Percentiles rank a stretch among this genome's conserved stretches.
Conservation (phyloP, 2,329 filamentous ascomycete genomes). For the Stenocarpella maydis region DNA sequence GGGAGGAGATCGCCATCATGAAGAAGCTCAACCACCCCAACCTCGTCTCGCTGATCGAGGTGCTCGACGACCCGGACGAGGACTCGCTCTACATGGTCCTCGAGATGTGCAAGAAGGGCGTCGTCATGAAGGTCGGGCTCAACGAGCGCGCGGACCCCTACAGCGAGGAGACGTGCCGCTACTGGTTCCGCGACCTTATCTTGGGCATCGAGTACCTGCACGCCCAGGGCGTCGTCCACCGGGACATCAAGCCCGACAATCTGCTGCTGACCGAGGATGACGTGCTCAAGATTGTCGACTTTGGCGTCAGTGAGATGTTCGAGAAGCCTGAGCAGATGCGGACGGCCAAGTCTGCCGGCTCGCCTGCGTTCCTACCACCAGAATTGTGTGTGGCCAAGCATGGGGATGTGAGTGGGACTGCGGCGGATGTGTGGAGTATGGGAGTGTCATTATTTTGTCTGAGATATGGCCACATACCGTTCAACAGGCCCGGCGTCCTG, state of each 20-base stretch:
- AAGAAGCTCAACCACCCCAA: conserved; percentile 97
- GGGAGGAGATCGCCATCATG: conserved; percentile 98
- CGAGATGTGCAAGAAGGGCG: conserved; percentile 98
- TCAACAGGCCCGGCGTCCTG: conserved; percentile 79
- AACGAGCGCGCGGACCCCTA: conserved; percentile 85
- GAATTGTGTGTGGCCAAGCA: conserved; percentile 90
- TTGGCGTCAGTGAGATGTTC: conserved; percentile 99
- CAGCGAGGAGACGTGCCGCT: conserved; percentile 80
- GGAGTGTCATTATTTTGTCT: conserved; percentile 94
- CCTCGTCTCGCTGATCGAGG: conserved; percentile 91
- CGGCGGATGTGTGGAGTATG: conserved; percentile 98
- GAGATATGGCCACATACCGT: conserved; percentile 87
- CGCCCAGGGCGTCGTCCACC: conserved; percentile 91
- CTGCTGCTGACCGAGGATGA: conserved; percentile 89
- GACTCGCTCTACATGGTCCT: conserved; percentile 98
- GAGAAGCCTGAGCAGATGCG: conserved; percentile 85
- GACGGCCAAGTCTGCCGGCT: conserved; percentile 91
- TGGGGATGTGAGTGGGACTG: conserved; percentile 85
- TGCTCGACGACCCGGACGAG: conserved; percentile 92
- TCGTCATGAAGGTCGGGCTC: conserved; percentile 95
- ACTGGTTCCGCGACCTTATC: conserved; percentile 95
- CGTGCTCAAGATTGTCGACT: conserved; percentile 96
- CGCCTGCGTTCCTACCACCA: conserved; percentile 91
- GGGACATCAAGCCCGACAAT: conserved; percentile 98
- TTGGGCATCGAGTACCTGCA: conserved; percentile 97